Conservation (phyloP, 768 basidiomycete genomes). For the Russula earlei region DNA sequence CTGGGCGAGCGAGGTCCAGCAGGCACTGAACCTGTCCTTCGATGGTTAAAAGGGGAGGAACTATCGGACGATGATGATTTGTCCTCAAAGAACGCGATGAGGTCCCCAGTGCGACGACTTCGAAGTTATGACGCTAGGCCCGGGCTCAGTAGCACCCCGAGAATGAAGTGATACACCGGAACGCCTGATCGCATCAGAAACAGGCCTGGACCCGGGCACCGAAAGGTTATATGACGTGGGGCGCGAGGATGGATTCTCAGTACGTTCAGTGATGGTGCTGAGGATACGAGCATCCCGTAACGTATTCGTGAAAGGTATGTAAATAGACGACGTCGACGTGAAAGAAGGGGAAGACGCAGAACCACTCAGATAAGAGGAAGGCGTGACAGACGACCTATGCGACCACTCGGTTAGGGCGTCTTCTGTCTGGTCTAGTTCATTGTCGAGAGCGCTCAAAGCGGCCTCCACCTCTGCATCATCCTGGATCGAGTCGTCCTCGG, state of each 20-base stretch:
- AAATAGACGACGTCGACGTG: slow-evolving; percentile 13
- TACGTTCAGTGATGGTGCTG: slow-evolving; percentile 72
- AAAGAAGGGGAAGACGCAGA: slow-evolving; percentile 23
- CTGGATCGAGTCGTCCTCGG: slow-evolving; percentile 42
- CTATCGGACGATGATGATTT: slow-evolving; percentile 33
- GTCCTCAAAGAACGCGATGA: slow-evolving; percentile 68
- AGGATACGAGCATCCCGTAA: slow-evolving; percentile 40
- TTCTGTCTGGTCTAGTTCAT: slow-evolving; percentile 58
- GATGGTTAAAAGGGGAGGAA: slow-evolving; percentile 32
- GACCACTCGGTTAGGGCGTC: slow-evolving; percentile 58
- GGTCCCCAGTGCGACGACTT: slow-evolving; percentile 51
- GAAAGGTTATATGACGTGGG: slow-evolving; percentile 36
- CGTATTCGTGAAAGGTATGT: slow-evolving; percentile 29
- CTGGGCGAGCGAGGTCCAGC: slow-evolving; percentile 32
- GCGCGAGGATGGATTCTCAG: slow-evolving; percentile 56
- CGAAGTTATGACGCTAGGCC: slow-evolving; percentile 30
- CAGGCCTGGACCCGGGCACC: slow-evolving; percentile 25
- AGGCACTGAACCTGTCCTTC: slow-evolving; percentile 42
- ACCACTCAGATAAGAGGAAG: slow-evolving; percentile 28
- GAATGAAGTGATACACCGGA: slow-evolving; percentile 36
- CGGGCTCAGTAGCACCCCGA: slow-evolving; percentile 52
- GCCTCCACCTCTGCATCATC: slow-evolving; percentile 55
- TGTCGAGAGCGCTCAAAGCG: slow-evolving; percentile 53
- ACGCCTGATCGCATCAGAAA: slow-evolving; percentile 36
- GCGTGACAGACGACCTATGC: slow-evolving; percentile 31